Evolutionary conservation across 2,329 filamentous ascomycete species (phyloP), one percentile per base, ranked within the genome.

Genomic region (Blastomyces silverae): DNA sequence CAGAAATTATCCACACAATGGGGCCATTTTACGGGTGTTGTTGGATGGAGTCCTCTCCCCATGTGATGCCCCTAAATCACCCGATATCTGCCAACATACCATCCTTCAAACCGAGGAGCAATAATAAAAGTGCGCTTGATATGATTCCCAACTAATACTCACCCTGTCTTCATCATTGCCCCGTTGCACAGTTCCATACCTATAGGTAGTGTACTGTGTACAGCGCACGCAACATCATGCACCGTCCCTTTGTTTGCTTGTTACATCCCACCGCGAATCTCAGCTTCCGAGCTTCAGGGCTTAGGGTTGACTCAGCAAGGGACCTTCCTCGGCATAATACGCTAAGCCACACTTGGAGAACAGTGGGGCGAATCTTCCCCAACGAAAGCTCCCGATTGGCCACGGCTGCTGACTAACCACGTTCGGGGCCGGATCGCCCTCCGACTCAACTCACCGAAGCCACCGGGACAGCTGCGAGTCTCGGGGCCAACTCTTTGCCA

Each of bases 21-120:
- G 22, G 25, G 50, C 22, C 22, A 31, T 25, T 28, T 53, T 44
- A 37, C 46, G 46, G 20, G n/a, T 11, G n/a, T 20, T 15, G n/a
- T 46, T 25, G n/a, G 34, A 44, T 60, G 57, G 22, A 5, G 37
- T 39, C 13, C 37, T 25, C 22, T 25, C 34, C 17, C 34, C 37
- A 50, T 50, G 55, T 22, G 56, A 58, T 59, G 56, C 22, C 25
- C 56, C 37, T 59, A 59, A 34, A 59, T 44, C 56, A 44, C 56
- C 56, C 56, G 37, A 25, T 22, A 20, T 8, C 5, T 55, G 15
- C 37, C 37, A 10, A 39, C 5, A 4, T 55, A 20, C 20, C 22
- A 50, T 28, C 5, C 48, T 56, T 20, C 20, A 20, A 37, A 17
- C 31, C 53, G 28, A 37, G 28, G 31, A 52, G 22, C n/a, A 48